Evolutionary conservation across 352 stramenopile genomes (phyloP).

Genomic region (Phytopythium sindhum): DNA sequence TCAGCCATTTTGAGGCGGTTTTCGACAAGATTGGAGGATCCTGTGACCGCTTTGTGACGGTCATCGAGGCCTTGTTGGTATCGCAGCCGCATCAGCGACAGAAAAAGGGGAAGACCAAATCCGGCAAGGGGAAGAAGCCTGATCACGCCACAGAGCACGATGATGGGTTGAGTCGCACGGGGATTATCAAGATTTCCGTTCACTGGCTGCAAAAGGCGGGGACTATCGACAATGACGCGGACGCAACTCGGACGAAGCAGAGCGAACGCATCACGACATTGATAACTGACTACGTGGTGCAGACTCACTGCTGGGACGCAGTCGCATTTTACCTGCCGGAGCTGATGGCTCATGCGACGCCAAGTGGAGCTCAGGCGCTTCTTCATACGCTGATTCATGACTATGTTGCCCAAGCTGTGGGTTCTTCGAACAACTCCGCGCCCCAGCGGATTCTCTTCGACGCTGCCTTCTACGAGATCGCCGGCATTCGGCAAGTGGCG

Average conservation of each 20-base stretch:
- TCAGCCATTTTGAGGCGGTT: conserved; percentile 30
- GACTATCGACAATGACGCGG: conserved; percentile 6
- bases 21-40: conserved; percentile 33
- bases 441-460: conserved; percentile 53
- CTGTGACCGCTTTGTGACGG: conserved; percentile 22
- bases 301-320: conserved; percentile 64
- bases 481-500: conserved; percentile 35
- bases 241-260: not conserved
- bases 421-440: not conserved
- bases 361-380: conserved; percentile 22
- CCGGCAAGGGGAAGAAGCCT: conserved; percentile 10
- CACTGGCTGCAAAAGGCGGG: conserved; percentile 43
- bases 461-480: conserved; percentile 82
- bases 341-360: conserved; percentile 36
- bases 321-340: conserved; percentile 73
- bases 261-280: conserved; percentile 34
- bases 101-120: not conserved
- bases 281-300: conserved; percentile 56
- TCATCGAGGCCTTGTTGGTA: conserved; percentile 41
- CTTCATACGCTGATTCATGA: conserved; percentile 34
- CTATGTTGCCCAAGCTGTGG: conserved; percentile 3
- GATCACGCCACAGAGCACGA: not conserved
- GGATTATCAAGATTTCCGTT: conserved; percentile 78
- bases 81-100: conserved; percentile 5
- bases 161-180: conserved; percentile 30